Percentiles rank a stretch among this genome's conserved stretches.
phyloP scores from a whole-genome alignment of 2,329 filamentous ascomycete species.

The Alternaria hordeiaustralica region DNA sequence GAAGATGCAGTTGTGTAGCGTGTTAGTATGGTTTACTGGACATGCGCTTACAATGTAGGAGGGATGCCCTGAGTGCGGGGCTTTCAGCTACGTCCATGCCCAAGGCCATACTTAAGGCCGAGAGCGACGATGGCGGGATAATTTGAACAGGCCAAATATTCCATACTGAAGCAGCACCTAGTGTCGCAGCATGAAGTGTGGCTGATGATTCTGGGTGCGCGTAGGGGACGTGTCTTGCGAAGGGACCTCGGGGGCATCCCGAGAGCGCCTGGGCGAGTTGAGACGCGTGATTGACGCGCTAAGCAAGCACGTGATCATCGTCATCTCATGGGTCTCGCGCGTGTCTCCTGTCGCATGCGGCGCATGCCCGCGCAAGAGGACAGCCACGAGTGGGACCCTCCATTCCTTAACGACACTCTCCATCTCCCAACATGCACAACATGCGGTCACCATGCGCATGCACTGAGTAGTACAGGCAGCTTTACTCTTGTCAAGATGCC shows the following conservation, averaged over 20 bases:
- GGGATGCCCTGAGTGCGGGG: neutral
- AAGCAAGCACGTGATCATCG: neutral
- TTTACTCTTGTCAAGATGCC: neutral
- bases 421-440: rapidly evolving
- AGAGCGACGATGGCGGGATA: neutral
- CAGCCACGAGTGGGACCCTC: neutral
- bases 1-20: too few relatives aligned
- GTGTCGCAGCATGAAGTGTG: neutral
- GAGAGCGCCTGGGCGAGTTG: neutral
- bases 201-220: neutral
- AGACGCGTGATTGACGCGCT: neutral
- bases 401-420: neutral
- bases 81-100: neutral
- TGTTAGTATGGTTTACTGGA: neutral
- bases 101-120: neutral
- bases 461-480: neutral
- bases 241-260: too few relatives aligned
- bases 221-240: neutral
- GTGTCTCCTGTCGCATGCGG: neutral
- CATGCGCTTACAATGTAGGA: neutral
- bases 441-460: rapidly evolving
- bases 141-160: neutral
- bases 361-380: neutral
- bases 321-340: neutral
- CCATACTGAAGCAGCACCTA: neutral